Base-by-base conservation (phyloP, 208 protist species). In the Leishmania gerbilli region DNA sequence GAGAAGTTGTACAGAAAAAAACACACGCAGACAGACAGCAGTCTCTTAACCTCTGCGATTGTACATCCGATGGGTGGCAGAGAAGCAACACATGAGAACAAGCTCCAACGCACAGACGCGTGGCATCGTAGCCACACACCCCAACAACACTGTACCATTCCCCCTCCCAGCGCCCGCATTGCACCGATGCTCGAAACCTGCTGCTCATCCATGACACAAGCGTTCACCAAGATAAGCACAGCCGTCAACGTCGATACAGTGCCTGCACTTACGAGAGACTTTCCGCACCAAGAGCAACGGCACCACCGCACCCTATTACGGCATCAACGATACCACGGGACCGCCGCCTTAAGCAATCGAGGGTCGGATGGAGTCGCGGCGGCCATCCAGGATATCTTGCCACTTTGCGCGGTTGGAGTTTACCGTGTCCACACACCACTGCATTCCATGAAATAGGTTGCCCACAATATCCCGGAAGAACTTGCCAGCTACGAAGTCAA, bases 401-500 rank as follows among this genome's bases (percentile, higher is more conserved):
- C 92, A 97, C 77, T 86, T 58, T 19, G 87, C 87, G 74, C 91
- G 87, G 72, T 97, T 97, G 15, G 55, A 79, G 7, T 71, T 80
- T 11, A 95, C 75, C 74, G 90, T 90, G 47, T 97, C 93, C 24
- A 95, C 90, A 56, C 91, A 94, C 91, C 91, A 97, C 74, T 93
- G 83, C 93, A 97, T 97, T 31, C 88, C 92, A n/a, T 86, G 78
- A 64, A 95, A 88, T 24, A 91, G 79, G 21, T 68, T 72, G 17
- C 74, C 74, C 13, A 94, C 91, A 72, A 97, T 89, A 27, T 93
- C 89, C 81, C 87, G 86, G 83, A 93, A 97, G 76, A 95, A 95
- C 78, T 95, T 92, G 67, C 85, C 89, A 7, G 87, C 91, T 17
- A 97, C 91, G 71, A 96, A 96, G 82, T 95, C 92, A 79, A 97